phyloP scores from a whole-genome alignment of 2,329 filamentous ascomycete genomes.

The Verticillium nubilum region DNA sequence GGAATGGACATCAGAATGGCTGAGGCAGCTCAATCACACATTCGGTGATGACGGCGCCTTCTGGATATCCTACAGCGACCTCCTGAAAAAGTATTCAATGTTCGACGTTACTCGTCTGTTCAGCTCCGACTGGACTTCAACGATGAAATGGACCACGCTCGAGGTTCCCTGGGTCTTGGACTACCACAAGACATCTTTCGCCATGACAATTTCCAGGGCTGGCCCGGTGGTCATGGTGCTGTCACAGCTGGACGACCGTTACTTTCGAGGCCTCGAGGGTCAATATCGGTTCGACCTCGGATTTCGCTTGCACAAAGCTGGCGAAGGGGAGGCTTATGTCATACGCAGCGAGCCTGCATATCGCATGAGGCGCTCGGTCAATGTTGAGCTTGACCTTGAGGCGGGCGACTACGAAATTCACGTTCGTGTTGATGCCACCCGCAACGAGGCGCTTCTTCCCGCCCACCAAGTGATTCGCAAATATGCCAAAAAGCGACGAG shows the following conservation, averaged over 20 bases:
- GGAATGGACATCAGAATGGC: constrained; percentile 71
- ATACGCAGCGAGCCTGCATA: constrained; percentile 48
- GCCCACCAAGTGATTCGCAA: constrained; percentile 64
- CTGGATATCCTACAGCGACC: constrained; percentile 39
- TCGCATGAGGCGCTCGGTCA: constrained; percentile 67
- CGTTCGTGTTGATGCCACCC: constrained; percentile 66
- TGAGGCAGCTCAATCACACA: constrained; percentile 57
- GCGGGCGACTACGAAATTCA: constrained; percentile 71
- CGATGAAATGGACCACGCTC: constrained; percentile 43
- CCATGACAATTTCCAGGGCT: constrained; percentile 40
- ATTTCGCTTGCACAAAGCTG: constrained; percentile 47
- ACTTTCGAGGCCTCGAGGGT: constrained; percentile 51
- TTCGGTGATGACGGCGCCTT: constrained; percentile 62
- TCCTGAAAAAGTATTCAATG: constrained; percentile 37
- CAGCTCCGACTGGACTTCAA: constrained; percentile 45
- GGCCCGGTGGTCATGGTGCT: constrained; percentile 51
- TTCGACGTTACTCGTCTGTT: constrained; percentile 41
- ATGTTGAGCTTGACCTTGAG: constrained; percentile 69
- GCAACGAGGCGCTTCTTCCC: constrained; percentile 40
- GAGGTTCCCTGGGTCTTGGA: constrained; percentile 50
- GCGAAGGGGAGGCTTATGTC: constrained; percentile 42
- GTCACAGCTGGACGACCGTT: constrained; percentile 52
- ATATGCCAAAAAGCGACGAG: constrained; percentile 56
- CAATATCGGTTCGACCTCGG: constrained; percentile 50
- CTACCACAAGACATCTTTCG: constrained; percentile 50